Percentiles rank a stretch among this genome's conserved stretches.
Evolutionary conservation across 2,329 filamentous ascomycete genomes (phyloP).

Genomic region (Dactylellina cionopaga): DNA sequence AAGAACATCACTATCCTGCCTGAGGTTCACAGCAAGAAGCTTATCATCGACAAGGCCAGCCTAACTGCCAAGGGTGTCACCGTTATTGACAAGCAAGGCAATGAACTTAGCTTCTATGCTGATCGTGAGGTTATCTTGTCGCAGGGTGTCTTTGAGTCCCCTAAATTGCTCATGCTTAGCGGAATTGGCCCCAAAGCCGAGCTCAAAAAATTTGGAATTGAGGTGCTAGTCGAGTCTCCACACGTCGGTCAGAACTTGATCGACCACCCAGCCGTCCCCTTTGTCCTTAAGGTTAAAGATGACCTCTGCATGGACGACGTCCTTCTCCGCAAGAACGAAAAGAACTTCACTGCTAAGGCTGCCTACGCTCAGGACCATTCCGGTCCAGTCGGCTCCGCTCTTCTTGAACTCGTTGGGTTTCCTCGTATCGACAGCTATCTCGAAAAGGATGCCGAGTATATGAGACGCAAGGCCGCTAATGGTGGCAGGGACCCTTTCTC

Average conservation of each 20-base stretch:
- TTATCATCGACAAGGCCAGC: slow-evolving; percentile 66
- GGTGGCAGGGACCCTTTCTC: slow-evolving; percentile 66
- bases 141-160: slow-evolving; percentile 67
- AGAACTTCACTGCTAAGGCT: slow-evolving; percentile 59
- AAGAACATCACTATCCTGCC: slow-evolving; percentile 67
- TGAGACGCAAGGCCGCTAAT: slow-evolving; percentile 61
- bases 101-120: slow-evolving; percentile 64
- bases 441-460: slow-evolving; percentile 65
- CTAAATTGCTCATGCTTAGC: slow-evolving; percentile 67
- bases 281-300: slow-evolving; percentile 62
- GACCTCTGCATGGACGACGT: slow-evolving; percentile 59
- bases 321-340: slow-evolving; percentile 60
- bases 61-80: slow-evolving; percentile 64
- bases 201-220: slow-evolving; percentile 60
- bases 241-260: slow-evolving; percentile 62
- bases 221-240: slow-evolving; percentile 59
- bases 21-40: slow-evolving; percentile 65
- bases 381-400: slow-evolving; percentile 62
- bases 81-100: slow-evolving; percentile 62
- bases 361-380: slow-evolving; percentile 61
- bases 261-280: slow-evolving; percentile 62
- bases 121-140: slow-evolving; percentile 65
- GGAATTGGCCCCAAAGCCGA: slow-evolving; percentile 64
- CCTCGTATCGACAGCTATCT: slow-evolving; percentile 69
- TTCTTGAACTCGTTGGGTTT: slow-evolving; percentile 68